Percentiles rank a stretch among this genome's conserved stretches.
These are phyloP conservation scores for Myotisia sp. DNA, from an alignment of 2,329 filamentous ascomycete genomes.

Conservation along the genomic window DNA sequence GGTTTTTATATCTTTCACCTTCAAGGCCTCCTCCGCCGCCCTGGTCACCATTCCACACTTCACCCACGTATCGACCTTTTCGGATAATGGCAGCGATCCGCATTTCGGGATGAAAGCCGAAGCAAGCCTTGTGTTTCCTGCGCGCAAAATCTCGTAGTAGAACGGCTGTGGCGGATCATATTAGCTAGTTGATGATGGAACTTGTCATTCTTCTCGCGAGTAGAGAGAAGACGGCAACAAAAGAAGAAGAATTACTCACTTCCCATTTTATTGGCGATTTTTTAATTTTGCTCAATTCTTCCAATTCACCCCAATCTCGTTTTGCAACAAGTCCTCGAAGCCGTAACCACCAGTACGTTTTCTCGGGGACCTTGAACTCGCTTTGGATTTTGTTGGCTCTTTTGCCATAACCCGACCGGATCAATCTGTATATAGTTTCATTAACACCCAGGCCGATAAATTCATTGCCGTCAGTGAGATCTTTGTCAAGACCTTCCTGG, in stretches of 20 bases:
- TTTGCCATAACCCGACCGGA: conserved; percentile 66
- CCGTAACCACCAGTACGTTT: conserved; percentile 74
- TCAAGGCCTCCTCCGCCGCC: conserved; percentile 82
- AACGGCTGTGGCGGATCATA: conserved; percentile 51
- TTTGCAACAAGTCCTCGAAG: conserved; percentile 78
- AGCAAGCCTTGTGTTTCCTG: conserved; percentile 79
- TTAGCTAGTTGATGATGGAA: conserved; percentile 8
- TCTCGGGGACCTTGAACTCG: conserved; percentile 88
- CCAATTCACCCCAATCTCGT: conserved; percentile 82
- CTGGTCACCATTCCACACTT: conserved; percentile 83
- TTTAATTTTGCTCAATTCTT: conserved; percentile 59
- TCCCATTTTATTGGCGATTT: conserved; percentile 96
- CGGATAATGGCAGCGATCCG: conserved; percentile 50
- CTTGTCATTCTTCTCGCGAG: not conserved
- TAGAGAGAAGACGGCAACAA: conserved; percentile 1
- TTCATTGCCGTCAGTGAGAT: conserved; percentile 48
- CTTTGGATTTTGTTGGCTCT: conserved; percentile 74
- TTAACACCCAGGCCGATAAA: conserved; percentile 79
- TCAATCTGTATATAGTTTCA: conserved; percentile 80
- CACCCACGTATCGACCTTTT: conserved; percentile 81
- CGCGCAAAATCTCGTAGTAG: conserved; percentile 74
- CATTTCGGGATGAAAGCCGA: conserved; percentile 79
- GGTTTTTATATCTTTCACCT: conserved; percentile 61
- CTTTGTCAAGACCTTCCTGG: conserved; percentile 75
- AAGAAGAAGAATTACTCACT: conserved; percentile 39